Base-by-base conservation (phyloP, 495 filamentous ascomycete species). In the Mycothermus thermophilus region DNA sequence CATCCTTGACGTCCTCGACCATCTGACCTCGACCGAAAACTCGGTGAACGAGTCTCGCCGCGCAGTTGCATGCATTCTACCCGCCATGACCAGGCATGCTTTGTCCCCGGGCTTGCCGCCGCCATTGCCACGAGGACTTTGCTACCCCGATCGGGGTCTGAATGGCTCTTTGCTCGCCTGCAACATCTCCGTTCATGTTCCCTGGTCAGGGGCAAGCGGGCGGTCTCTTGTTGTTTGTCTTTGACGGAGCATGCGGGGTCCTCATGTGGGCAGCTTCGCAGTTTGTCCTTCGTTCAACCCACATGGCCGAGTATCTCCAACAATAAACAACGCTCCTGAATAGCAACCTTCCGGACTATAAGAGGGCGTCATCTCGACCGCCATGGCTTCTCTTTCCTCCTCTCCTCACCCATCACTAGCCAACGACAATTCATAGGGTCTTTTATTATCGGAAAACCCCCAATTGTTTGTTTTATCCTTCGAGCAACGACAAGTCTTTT, bases 131-230 rank as follows among this genome's bases (percentile, higher is more conserved):
- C 17, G 15, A 28, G 15, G 14, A 28, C 20, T 16, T 27, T 29
- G 18, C 28, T 37, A 43, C 14, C 44, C 45, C 16, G n/a, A 34
- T 48, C 25, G 30, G 42, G 48, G 20, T 21, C 23, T 51, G 39
- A 46, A 51, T 51, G 48, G 30, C 10, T 12, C 40, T 40, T 40
- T 43, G 30, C 22, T 27, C 13, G 27, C n/a, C n/a, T n/a, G n/a
- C n/a, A n/a, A n/a, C n/a, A n/a, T n/a, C n/a, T n/a, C n/a, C n/a
- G n/a, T n/a, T n/a, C n/a, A n/a, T n/a, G n/a, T n/a, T n/a, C n/a
- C n/a, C n/a, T n/a, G n/a, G n/a, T n/a, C n/a, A n/a, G n/a, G n/a
- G n/a, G n/a, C n/a, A n/a, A n/a, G n/a, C n/a, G n/a, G n/a, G n/a
- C n/a, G n/a, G n/a, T n/a, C n/a, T n/a, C 22, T 24, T 11, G 22